Evolutionary conservation across 176 grass and related monocot species (phyloP).

Genomic region (Paspalum vaginatum): DNA sequence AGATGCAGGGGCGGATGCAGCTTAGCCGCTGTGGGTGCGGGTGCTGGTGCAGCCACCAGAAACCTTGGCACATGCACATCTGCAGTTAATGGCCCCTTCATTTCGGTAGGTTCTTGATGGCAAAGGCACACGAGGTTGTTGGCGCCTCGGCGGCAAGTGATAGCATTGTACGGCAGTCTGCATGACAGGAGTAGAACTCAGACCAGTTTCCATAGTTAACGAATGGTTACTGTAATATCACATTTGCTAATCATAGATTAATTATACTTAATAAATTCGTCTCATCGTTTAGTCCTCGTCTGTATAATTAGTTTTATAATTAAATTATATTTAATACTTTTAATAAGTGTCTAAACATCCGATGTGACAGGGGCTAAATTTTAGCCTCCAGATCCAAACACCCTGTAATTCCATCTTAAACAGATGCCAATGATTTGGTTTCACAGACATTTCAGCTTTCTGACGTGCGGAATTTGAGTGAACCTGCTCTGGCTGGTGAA

Average conservation of each 20-base stretch:
- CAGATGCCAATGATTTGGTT: not conserved
- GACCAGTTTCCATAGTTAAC: not conserved
- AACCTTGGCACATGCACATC: slow-evolving; percentile 9
- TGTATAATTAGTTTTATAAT: no score
- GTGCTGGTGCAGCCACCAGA: slow-evolving; percentile 27
- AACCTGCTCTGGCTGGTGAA: not conserved
- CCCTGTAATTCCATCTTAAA: no score
- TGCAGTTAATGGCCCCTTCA: slow-evolving; percentile 40
- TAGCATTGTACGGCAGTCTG: not conserved
- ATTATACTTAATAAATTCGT: no score
- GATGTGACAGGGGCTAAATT: no score
- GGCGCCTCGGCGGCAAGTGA: not conserved
- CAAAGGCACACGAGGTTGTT: slow-evolving; percentile 35
- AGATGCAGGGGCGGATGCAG: no score
- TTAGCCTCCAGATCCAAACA: no score
- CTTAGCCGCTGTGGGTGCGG: no score
- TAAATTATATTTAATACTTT: no score
- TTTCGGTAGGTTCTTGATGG: slow-evolving; percentile 51
- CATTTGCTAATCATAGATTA: no score
- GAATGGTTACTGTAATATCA: no score
- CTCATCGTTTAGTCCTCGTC: no score
- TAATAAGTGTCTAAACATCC: no score
- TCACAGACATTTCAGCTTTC: not conserved
- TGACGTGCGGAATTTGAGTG: not conserved
- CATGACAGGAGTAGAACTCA: not conserved